Base-by-base conservation (phyloP, 495 filamentous ascomycete genomes). In the Astrothelium macrocarpum region DNA sequence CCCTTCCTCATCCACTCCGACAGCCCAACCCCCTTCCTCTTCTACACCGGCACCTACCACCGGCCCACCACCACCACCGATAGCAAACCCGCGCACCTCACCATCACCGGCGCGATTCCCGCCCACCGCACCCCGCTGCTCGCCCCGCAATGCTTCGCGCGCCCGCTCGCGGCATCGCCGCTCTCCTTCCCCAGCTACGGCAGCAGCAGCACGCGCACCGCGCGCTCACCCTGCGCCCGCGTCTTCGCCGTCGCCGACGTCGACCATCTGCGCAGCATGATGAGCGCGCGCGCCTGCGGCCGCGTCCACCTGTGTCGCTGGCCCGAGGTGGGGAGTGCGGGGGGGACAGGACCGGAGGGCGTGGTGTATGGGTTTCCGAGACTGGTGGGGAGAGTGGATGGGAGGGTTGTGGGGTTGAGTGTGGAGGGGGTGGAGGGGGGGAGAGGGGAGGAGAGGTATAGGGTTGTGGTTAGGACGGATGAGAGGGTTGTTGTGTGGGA, bases 1-100 rank as follows among this genome's bases (percentile, higher is more conserved):
- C 49, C 49, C 49, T 56, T 56, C 49, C 9, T 56, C 49, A 29
- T 56, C 49, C 49, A 56, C 25, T 25, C 49, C 20, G 49, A 26
- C 0, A 9, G 16, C 16, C 29, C 25, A 4, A 2, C 49, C 25
- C 23, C n/a, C 5, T 28, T 56, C 49, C 49, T 56, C n/a, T 56
- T 28, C 49, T 56, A 56, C 25, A 56, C 49, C 2, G 49, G 49
- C 25, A 11, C 20, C 49, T 29, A 11, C 2, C 12, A 26, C 16
- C 49, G 23, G 5, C 45, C 45, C 45, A 14, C 9, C 12, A 10
- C 45, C 45, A 10, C 20, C 45, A 3, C 45, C 45, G 45, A 39
- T 14, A 39, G 9, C 45, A 49, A 5, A 49, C 4, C 20, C 49
- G 2, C n/a, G 2, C 0, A 14, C 45, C 25, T 20, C 20, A 10